These are phyloP conservation scores for Tetrahymena thermophila DNA, from an alignment of 73 alveolate species.

Conservation along the genomic window DNA sequence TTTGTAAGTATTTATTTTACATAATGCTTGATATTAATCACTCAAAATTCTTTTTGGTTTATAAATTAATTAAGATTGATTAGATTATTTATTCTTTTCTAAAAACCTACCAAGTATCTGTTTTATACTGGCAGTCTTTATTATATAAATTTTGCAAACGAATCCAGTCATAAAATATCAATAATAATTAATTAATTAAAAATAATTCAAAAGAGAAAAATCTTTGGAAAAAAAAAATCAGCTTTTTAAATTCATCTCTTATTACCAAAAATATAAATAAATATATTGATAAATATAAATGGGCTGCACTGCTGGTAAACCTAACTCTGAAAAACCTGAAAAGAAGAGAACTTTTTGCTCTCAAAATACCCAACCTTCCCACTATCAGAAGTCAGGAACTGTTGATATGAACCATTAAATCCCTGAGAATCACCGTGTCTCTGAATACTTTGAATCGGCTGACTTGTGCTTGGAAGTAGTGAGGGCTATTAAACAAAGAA, in stretches of 20 bases:
- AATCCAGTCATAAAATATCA: background rate
- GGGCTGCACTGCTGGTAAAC: conserved; percentile 4
- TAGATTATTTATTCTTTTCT: background rate
- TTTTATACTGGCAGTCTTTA: background rate
- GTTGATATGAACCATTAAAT: background rate
- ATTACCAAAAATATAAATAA: background rate
- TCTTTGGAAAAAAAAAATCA: background rate
- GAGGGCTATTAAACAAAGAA: background rate
- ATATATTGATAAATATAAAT: background rate
- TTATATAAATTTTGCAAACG: background rate
- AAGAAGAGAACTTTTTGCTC: background rate
- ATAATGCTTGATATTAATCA: background rate
- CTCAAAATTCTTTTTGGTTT: background rate
- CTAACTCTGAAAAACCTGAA: background rate
- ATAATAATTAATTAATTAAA: background rate
- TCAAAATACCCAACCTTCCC: background rate
- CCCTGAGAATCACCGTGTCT: background rate
- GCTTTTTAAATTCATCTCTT: background rate
- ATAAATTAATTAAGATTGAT: background rate
- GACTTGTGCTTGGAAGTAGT: background rate
- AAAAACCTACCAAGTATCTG: background rate
- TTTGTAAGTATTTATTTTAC: background rate
- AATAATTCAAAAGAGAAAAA: background rate
- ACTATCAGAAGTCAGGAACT: background rate
- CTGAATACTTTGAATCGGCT: background rate